These are phyloP conservation scores for Neofusicoccum parvum DNA, from an alignment of 2,329 filamentous ascomycete species.

Conservation along the genomic window DNA sequence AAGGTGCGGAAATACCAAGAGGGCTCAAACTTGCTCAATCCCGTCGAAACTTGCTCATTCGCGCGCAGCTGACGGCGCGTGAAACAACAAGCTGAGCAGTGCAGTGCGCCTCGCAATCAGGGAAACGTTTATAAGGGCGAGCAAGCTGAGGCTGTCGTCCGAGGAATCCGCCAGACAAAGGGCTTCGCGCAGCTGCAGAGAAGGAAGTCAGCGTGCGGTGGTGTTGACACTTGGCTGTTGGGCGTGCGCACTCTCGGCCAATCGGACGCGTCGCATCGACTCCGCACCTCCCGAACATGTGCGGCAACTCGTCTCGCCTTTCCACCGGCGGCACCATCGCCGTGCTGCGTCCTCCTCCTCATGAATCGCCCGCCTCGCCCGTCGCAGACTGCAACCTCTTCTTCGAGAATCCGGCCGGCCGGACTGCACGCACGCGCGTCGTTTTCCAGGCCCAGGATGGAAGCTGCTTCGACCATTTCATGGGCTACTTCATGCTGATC, in stretches of 20 bases:
- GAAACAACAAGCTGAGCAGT: not conserved
- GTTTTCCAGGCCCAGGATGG: conserved; percentile 15
- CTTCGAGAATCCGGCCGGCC: conserved; percentile 13
- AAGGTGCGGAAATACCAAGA: conserved; percentile 4
- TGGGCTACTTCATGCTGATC: conserved; percentile 18
- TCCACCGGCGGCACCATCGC: conserved; percentile 21
- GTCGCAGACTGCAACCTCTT: conserved; percentile 20
- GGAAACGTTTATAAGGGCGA: not conserved
- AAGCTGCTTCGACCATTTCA: not conserved
- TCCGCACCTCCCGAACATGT: conserved; percentile 10
- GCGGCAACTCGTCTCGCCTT: conserved; percentile 6
- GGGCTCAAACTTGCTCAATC: conserved; percentile 22
- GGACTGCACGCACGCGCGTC: not conserved
- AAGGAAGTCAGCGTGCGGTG: not conserved
- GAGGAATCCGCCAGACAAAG: not conserved
- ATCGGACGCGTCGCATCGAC: not conserved
- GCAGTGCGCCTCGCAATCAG: not conserved
- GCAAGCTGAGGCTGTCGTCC: not conserved
- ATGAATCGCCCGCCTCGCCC: not conserved
- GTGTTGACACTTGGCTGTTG: conserved; percentile 18
- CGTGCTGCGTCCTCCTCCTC: conserved; percentile 16
- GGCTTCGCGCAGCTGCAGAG: not conserved
- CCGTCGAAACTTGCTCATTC: conserved; percentile 19
- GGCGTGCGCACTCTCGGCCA: not conserved
- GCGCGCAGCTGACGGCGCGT: not conserved